Conservation (phyloP, 257 asterid species). For the Striga asiatica region DNA sequence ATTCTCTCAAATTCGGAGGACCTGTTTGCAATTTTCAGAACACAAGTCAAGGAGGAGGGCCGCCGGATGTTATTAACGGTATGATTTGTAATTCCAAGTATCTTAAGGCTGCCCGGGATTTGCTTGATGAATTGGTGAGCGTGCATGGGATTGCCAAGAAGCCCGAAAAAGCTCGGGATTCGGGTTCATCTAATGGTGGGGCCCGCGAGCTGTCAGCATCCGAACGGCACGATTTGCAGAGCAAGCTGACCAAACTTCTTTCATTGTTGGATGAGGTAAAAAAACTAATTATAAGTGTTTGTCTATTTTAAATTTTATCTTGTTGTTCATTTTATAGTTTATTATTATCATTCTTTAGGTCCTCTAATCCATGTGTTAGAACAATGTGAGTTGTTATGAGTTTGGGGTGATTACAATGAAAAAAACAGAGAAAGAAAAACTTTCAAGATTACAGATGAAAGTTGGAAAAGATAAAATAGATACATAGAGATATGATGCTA, state of each 20-base stretch:
- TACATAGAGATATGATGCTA: no score
- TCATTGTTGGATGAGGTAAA: slow-evolving; percentile 60
- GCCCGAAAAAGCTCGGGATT: slow-evolving; percentile 19
- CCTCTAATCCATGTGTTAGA: no score
- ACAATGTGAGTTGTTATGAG: no score
- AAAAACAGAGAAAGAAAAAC: no score
- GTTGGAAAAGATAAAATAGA: no score
- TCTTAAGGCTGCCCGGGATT: slow-evolving; percentile 53
- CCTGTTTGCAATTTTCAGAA: slow-evolving; percentile 6
- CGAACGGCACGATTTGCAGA: slow-evolving; percentile 42
- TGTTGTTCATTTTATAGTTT: no score
- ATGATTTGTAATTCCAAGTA: slow-evolving; percentile 35
- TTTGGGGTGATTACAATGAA: no score
- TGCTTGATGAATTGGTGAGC: slow-evolving; percentile 53
- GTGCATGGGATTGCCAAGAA: slow-evolving; percentile 29
- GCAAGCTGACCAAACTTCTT: slow-evolving; percentile 47
- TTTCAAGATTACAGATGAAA: no score
- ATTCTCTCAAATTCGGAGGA: slow-evolving; percentile 17
- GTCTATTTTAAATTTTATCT: no score
- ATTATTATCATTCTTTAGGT: no score
- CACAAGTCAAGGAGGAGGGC: no score
- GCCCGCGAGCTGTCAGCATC: slow-evolving; percentile 36
- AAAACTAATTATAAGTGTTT: no score
- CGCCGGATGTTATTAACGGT: slow-evolving; percentile 4
- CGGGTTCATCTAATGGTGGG: slow-evolving; percentile 13